Conservation (phyloP, 306 rosid genomes). For the Quercus agrifolia region DNA sequence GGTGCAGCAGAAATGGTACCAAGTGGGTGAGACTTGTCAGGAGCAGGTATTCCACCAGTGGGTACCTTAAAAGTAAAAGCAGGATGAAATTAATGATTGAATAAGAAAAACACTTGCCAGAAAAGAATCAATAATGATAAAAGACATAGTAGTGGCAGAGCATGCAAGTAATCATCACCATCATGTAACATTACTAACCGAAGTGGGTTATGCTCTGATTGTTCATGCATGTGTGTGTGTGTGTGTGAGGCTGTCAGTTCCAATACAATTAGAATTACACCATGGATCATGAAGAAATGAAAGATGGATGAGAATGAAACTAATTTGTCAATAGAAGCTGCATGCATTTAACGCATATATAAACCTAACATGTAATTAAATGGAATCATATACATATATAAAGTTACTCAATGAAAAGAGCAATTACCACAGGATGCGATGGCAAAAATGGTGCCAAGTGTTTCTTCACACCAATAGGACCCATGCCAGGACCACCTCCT, state of each 20-base stretch:
- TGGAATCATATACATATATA: neutral
- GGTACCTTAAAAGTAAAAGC: conserved; percentile 44
- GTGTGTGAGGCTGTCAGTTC: neutral
- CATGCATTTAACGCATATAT: conserved; percentile 7
- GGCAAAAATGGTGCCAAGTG: conserved; percentile 99
- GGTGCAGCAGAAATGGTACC: conserved; percentile 98
- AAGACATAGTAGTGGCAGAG: neutral
- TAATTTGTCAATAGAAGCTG: neutral
- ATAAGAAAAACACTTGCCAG: neutral
- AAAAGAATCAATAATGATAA: neutral
- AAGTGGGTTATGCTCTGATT: neutral
- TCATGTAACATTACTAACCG: neutral
- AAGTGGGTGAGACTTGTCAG: conserved; percentile 74
- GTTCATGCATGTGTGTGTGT: neutral
- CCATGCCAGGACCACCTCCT: conserved; percentile 99
- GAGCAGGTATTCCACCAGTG: conserved; percentile 94
- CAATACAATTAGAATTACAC: neutral
- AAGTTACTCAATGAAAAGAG: conserved; percentile 3
- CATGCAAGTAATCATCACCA: neutral
- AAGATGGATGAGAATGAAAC: neutral
- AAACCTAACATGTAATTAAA: conserved; percentile 4
- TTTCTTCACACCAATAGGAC: conserved; percentile 99
- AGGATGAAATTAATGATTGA: neutral
- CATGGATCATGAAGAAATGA: neutral
- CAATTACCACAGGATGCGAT: conserved; percentile 93